These are phyloP conservation scores for Yamadazyma buinensis DNA, from an alignment of 1,139 yeast genomes.

Conservation along the genomic window DNA sequence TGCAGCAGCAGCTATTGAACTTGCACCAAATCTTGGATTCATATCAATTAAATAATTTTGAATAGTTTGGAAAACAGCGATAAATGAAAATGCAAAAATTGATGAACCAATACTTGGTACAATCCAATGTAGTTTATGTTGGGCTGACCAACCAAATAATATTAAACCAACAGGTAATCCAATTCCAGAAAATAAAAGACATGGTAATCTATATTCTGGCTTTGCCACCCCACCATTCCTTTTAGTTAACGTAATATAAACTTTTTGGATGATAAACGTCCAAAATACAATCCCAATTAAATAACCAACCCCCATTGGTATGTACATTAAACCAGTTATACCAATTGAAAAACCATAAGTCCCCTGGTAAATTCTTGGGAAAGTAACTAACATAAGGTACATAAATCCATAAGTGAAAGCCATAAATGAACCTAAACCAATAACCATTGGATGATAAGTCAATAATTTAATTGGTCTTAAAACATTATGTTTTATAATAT, in stretches of 20 bases:
- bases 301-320: constrained; percentile 54
- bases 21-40: constrained; percentile 62
- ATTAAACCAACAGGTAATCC: constrained; percentile 50
- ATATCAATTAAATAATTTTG: constrained; percentile 62
- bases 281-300: constrained; percentile 42
- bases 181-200: constrained; percentile 41
- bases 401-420: constrained; percentile 63
- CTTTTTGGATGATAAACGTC: constrained; percentile 37
- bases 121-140: constrained; percentile 48
- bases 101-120: constrained; percentile 56
- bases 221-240: constrained; percentile 50
- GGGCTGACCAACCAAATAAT: constrained; percentile 65
- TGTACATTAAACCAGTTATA: constrained; percentile 55
- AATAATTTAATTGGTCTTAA: constrained; percentile 53
- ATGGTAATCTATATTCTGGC: constrained; percentile 54
- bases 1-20: constrained; percentile 59
- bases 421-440: constrained; percentile 58
- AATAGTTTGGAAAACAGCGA: constrained; percentile 56
- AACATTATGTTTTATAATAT: constrained; percentile 32
- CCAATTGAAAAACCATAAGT: constrained; percentile 46
- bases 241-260: constrained; percentile 30
- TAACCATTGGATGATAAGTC: constrained; percentile 57
- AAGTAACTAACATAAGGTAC: constrained; percentile 57
- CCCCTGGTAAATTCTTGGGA: constrained; percentile 48
- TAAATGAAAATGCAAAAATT: constrained; percentile 54